Conservation (phyloP, 306 rosid species). For the Gastrolobium villosum region DNA sequence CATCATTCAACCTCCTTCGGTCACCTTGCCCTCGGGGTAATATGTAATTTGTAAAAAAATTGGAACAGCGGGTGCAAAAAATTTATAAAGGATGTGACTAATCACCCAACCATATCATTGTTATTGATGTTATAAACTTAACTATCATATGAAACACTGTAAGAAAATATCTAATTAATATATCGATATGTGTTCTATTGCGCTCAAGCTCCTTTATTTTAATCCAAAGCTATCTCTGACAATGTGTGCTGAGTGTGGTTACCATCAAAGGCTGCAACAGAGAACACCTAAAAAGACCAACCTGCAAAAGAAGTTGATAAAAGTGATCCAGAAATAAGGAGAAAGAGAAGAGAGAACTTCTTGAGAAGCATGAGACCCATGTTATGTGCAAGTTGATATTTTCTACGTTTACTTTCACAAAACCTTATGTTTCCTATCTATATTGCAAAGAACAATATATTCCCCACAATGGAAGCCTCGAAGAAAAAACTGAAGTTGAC, state of each 20-base stretch:
- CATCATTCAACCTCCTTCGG: too few relatives aligned
- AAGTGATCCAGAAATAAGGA: slow-evolving; percentile 66
- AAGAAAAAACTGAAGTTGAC: slow-evolving; percentile 52
- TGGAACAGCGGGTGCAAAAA: too few relatives aligned
- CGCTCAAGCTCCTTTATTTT: background rate
- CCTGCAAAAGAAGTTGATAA: slow-evolving; percentile 77
- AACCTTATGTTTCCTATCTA: slow-evolving; percentile 54
- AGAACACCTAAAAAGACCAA: slow-evolving; percentile 51
- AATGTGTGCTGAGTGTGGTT: slow-evolving; percentile 31
- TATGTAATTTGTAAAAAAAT: too few relatives aligned
- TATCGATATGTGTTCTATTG: background rate
- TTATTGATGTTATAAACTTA: slow-evolving; percentile 19
- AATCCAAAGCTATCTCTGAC: slow-evolving; percentile 45
- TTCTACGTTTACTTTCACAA: slow-evolving; percentile 47
- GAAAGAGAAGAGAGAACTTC: slow-evolving; percentile 60
- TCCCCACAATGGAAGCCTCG: slow-evolving; percentile 45
- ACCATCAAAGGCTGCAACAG: slow-evolving; percentile 53
- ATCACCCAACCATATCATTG: too few relatives aligned
- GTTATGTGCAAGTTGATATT: slow-evolving; percentile 34
- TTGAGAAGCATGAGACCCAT: slow-evolving; percentile 67
- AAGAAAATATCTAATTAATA: slow-evolving; percentile 7
- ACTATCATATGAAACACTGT: slow-evolving; percentile 18
- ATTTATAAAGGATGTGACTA: too few relatives aligned
- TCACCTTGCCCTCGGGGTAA: too few relatives aligned
- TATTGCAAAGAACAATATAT: slow-evolving; percentile 42